phyloP scores from a whole-genome alignment of 805 yeast genomes.

The Teunomyces kruisii region DNA sequence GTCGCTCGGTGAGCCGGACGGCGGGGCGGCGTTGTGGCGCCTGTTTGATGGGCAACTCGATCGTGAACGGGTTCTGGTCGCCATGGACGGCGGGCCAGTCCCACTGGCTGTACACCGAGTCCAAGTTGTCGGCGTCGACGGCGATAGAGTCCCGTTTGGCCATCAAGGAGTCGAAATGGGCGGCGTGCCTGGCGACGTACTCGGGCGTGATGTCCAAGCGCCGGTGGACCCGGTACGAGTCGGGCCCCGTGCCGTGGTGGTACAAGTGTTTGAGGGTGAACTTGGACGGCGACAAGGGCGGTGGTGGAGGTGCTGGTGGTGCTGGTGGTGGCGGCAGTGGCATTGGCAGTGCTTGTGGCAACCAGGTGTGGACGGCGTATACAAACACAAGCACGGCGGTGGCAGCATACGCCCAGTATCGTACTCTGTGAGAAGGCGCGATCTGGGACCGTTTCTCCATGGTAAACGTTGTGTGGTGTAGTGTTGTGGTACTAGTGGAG shows the following conservation, averaged over 20 bases:
- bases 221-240: slow-evolving; percentile 41
- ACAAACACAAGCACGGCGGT: not conserved
- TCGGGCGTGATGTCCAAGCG: slow-evolving; percentile 48
- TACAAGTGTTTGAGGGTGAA: slow-evolving; percentile 53
- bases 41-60: slow-evolving; percentile 28
- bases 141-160: too few relatives aligned
- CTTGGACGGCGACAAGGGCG: not conserved
- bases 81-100: slow-evolving; percentile 39
- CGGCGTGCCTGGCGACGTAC: slow-evolving; percentile 24
- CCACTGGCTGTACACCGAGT: slow-evolving; percentile 12
- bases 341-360: not conserved
- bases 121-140: slow-evolving; percentile 7
- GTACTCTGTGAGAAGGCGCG: not conserved
- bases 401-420: not conserved
- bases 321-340: not conserved
- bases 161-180: slow-evolving; percentile 5
- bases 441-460: not conserved
- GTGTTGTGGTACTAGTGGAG: not conserved
- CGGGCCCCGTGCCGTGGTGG: slow-evolving; percentile 55
- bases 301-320: not conserved
- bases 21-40: slow-evolving; percentile 17
- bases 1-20: slow-evolving; percentile 34
- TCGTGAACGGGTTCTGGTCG: slow-evolving; percentile 41
- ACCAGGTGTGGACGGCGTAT: not conserved
- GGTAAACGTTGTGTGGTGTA: not conserved